Base-by-base conservation (phyloP, 306 rosid species). In the Vachellia pachyceras region DNA sequence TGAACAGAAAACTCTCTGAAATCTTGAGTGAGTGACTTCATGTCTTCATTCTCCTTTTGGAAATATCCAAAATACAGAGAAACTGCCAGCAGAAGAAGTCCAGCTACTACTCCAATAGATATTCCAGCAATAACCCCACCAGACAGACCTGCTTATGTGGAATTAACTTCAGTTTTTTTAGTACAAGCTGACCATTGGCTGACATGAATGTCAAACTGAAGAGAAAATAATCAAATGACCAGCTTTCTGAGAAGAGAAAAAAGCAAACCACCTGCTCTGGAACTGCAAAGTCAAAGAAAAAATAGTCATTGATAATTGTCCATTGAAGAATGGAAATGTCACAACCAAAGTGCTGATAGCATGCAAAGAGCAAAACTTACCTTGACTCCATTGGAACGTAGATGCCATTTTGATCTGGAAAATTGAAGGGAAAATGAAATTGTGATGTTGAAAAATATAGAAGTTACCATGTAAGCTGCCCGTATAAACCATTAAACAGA, bases 351-450 rank as follows among this genome's bases (percentile, higher is more conserved):
- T 87, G 33, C 68, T 49, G 18, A 60, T 50, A 61, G 69, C 20
- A 58, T 64, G 22, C 35, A 58, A 67, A 76, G 81, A 55, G 58
- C 47, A 75, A 68, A 77, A 76, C 65, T 72, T 91, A 95, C 99
- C 98, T 89, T 68, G 88, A 7, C 5, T 7, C 3, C 81, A 93
- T 80, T 70, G 83, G 44, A 68, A 68, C 87, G 76, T 72, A 93
- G 85, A 20, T 79, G 39, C 88, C 90, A 65, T 84, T 87, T 84
- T 42, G 85, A 91, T 95, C 99, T 93, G 95, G 69, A 82, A 83
- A 84, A 22, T 29, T 69, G 81, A 81, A 61, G 68, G 76, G 57
- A 67, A 22, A 80, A 11, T 66, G 73, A 82, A 80, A 84, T 36
- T 12, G 69, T 10, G 72, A 7, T 8, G 73, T 77, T 35, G 73